phyloP scores from a whole-genome alignment of 2,329 filamentous ascomycete genomes.

The Cercospora janseana region DNA sequence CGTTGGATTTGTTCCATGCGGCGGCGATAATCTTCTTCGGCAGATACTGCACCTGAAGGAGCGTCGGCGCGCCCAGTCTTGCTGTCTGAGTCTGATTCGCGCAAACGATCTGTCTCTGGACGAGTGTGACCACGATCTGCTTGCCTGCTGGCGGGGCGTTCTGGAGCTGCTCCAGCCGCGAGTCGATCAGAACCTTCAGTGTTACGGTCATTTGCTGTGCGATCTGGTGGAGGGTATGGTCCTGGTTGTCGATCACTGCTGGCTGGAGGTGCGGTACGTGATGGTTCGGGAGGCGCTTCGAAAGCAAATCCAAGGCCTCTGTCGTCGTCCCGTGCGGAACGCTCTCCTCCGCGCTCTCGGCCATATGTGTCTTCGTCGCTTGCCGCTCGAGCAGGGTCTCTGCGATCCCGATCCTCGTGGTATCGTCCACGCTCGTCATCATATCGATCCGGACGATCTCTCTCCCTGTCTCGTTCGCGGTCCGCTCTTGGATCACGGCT shows the following conservation, averaged over 20 bases:
- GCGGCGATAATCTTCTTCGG: conserved; percentile 53
- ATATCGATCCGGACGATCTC: conserved; percentile 21
- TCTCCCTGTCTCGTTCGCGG: conserved; percentile 24
- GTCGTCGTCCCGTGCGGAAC: conserved; percentile 29
- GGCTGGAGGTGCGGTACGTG: conserved; percentile 23
- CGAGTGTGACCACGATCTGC: conserved; percentile 15
- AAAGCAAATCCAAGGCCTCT: conserved; percentile 38
- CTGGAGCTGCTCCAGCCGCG: conserved; percentile 8
- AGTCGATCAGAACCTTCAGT: conserved; percentile 4
- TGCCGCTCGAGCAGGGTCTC: conserved; percentile 17
- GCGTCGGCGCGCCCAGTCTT: conserved; percentile 22
- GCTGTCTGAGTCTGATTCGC: conserved; percentile 15
- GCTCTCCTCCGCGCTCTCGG: conserved; percentile 31
- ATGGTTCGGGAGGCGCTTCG: conserved; percentile 30
- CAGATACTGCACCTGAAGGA: conserved; percentile 40
- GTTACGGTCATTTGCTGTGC: conserved; percentile 2
- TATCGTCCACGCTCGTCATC: conserved; percentile 24
- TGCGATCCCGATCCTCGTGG: conserved; percentile 24
- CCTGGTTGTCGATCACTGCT: conserved; percentile 21
- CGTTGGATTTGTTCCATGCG: conserved; percentile 48
- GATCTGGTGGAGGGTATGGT: conserved; percentile 6
- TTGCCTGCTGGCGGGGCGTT: conserved; percentile 16
- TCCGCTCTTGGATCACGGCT: conserved; percentile 24
- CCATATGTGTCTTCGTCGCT: conserved; percentile 30
- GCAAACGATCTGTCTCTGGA: conserved; percentile 10